Evolutionary conservation across 2,329 filamentous ascomycete species (phyloP).

Genomic region (Taxawa tesnikishii): DNA sequence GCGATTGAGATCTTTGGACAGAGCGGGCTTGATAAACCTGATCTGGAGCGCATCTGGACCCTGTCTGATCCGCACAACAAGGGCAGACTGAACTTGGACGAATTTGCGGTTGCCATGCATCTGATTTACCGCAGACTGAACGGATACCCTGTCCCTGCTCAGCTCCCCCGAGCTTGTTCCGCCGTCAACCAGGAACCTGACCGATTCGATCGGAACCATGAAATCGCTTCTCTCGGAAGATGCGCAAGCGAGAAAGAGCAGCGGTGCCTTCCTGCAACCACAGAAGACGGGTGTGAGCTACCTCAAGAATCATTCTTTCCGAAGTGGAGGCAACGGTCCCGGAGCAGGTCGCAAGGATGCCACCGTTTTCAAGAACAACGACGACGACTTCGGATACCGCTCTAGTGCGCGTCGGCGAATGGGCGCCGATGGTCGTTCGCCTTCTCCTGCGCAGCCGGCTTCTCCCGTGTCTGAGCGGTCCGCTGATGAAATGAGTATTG

Average conservation of each 20-base stretch:
- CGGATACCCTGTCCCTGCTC: conserved; percentile 80
- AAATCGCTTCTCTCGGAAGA: conserved; percentile 83
- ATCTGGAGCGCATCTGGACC: conserved; percentile 90
- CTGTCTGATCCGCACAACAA: conserved; percentile 88
- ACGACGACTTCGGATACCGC: conserved; percentile 72
- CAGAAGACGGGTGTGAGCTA: conserved; percentile 98
- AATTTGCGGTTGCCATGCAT: conserved; percentile 98
- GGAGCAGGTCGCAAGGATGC: conserved; percentile 71
- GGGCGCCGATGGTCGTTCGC: conserved; percentile 53
- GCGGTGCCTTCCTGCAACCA: conserved; percentile 78
- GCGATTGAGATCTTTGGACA: conserved; percentile 97
- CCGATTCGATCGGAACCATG: conserved; percentile 82
- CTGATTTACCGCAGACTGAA: conserved; percentile 96
- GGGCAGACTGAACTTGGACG: conserved; percentile 85
- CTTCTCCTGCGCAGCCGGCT: conserved; percentile 64
- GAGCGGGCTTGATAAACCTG: conserved; percentile 80
- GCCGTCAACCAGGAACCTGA: conserved; percentile 86
- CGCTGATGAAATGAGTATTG: conserved; percentile 70
- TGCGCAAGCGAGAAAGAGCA: conserved; percentile 78
- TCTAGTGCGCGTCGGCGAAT: conserved; percentile 85
- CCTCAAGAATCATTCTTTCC: conserved; percentile 89
- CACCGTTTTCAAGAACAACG: conserved; percentile 93
- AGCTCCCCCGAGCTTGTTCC: conserved; percentile 88
- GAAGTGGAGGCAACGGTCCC: conserved; percentile 40
- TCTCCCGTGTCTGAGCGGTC: conserved; percentile 49